phyloP scores from a whole-genome alignment of 805 yeast species.

The Candida mattraensis region DNA sequence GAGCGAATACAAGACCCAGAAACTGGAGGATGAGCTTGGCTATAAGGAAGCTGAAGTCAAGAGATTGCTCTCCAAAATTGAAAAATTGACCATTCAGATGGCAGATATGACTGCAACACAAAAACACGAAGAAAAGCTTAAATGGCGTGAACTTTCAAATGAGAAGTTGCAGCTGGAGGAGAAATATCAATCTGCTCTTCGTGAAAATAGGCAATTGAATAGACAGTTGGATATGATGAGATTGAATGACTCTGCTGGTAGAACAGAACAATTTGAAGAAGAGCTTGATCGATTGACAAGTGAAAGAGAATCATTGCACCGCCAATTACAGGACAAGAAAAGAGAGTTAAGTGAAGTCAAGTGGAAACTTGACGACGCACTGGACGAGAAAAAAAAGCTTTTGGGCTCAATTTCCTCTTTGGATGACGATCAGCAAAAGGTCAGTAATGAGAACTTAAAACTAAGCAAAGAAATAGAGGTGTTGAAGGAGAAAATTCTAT shows the following conservation, averaged over 20 bases:
- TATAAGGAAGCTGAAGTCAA: slow-evolving; percentile 40
- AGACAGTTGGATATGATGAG: slow-evolving; percentile 32
- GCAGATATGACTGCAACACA: slow-evolving; percentile 32
- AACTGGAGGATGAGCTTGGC: slow-evolving; percentile 20
- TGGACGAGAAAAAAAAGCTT: slow-evolving; percentile 18
- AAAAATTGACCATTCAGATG: slow-evolving; percentile 26
- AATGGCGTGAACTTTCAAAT: slow-evolving; percentile 38
- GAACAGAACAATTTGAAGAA: slow-evolving; percentile 8
- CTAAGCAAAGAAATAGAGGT: slow-evolving; percentile 23
- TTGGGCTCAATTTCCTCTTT: slow-evolving; percentile 18
- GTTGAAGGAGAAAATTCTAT: slow-evolving; percentile 12
- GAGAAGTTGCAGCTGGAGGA: slow-evolving; percentile 40
- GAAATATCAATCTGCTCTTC: slow-evolving; percentile 35
- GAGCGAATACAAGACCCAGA: slow-evolving; percentile 8
- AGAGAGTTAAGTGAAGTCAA: slow-evolving; percentile 16
- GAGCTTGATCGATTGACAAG: slow-evolving; percentile 16
- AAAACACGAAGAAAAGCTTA: slow-evolving; percentile 26
- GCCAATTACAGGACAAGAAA: slow-evolving; percentile 15
- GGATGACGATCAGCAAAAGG: slow-evolving; percentile 22
- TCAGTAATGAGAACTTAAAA: slow-evolving; percentile 18
- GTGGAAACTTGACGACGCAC: slow-evolving; percentile 17
- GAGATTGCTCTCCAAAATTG: slow-evolving; percentile 28
- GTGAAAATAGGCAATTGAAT: slow-evolving; percentile 39
- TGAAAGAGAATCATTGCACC: slow-evolving; percentile 13
- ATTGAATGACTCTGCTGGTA: slow-evolving; percentile 1